phyloP scores from a whole-genome alignment of 1,284 basidiomycete species.

The Trametes sp. region DNA sequence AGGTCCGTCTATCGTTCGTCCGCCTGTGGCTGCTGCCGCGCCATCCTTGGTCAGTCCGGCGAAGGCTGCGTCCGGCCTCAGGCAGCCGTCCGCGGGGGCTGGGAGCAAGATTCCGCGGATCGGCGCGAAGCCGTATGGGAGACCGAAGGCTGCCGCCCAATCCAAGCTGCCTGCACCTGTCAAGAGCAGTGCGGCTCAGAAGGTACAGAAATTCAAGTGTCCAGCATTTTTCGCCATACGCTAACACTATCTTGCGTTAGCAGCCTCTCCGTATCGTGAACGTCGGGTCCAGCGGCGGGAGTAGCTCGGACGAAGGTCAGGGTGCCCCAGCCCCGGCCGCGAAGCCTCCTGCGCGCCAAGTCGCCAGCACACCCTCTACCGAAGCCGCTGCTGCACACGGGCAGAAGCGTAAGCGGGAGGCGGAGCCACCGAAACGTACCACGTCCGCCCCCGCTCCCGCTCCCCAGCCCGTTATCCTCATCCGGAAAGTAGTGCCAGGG shows the following conservation, averaged over 20 bases:
- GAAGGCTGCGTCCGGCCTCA: slow-evolving; percentile 52
- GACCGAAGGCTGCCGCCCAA: slow-evolving; percentile 22
- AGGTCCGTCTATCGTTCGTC: slow-evolving; percentile 1
- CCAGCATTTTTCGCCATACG: background rate
- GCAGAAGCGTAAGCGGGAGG: slow-evolving; percentile 53
- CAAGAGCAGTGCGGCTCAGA: slow-evolving; percentile 8
- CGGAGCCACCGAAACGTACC: slow-evolving; percentile 35
- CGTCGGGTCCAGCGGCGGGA: slow-evolving; percentile 34
- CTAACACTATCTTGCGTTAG: background rate
- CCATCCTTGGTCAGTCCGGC: slow-evolving; percentile 24
- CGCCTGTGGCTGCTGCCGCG: background rate
- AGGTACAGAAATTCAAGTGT: background rate
- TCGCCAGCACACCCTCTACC: slow-evolving; percentile 7
- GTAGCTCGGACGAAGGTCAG: slow-evolving; percentile 38
- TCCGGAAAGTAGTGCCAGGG: slow-evolving; percentile 38
- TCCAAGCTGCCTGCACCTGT: slow-evolving; percentile 21
- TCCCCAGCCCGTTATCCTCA: slow-evolving; percentile 33
- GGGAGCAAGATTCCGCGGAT: slow-evolving; percentile 74
- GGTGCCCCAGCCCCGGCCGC: slow-evolving; percentile 2
- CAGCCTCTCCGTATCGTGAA: slow-evolving; percentile 30
- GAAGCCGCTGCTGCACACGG: slow-evolving; percentile 17
- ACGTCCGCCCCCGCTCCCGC: slow-evolving; percentile 37
- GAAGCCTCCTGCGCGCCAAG: slow-evolving; percentile 29
- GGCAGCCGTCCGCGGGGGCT: slow-evolving; percentile 56
- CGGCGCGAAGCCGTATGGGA: slow-evolving; percentile 69